A percentile compares a stretch with the other conserved stretches of the same genome.
Conservation (phyloP, 441 rosid species). For the Adansonia gregorii region DNA sequence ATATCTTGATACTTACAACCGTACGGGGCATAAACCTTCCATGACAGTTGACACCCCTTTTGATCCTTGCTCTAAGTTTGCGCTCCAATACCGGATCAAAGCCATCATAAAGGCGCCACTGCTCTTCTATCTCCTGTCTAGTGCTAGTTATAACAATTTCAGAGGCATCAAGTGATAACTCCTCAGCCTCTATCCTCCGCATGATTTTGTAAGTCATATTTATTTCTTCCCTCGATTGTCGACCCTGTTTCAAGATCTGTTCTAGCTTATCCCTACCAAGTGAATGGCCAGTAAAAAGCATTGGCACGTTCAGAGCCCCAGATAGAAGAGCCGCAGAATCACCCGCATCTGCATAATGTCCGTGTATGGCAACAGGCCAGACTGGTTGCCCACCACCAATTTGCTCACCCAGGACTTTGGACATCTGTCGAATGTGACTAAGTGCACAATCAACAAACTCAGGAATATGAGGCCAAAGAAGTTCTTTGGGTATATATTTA, state of each 20-base stretch:
- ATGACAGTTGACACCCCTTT: constrained; percentile 78
- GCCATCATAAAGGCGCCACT: constrained; percentile 95
- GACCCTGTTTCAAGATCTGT: constrained; percentile 84
- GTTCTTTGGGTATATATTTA: constrained; percentile 83
- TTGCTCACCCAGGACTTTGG: constrained; percentile 86
- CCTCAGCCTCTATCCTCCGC: constrained; percentile 95
- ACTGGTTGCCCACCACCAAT: constrained; percentile 69
- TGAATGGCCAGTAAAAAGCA: constrained; percentile 97
- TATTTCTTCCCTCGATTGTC: constrained; percentile 81
- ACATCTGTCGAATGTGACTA: constrained; percentile 76
- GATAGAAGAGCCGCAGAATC: constrained; percentile 90
- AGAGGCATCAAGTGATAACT: constrained; percentile 79
- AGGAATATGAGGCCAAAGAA: constrained; percentile 88
- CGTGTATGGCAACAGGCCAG: constrained; percentile 97
- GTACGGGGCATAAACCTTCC: constrained; percentile 94
- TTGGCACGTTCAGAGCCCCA: constrained; percentile 93
- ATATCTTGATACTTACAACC: constrained; percentile 64
- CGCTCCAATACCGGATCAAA: constrained; percentile 79
- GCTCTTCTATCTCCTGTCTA: constrained; percentile 88
- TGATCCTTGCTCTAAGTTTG: constrained; percentile 90
- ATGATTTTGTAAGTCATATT: constrained; percentile 78
- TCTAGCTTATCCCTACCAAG: constrained; percentile 95
- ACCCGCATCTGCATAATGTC: constrained; percentile 99
- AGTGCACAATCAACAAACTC: constrained; percentile 97
- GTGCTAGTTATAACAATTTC: constrained; percentile 93